phyloP scores from a whole-genome alignment of 1,284 basidiomycete genomes.

The Ganoderma leucocontextum region DNA sequence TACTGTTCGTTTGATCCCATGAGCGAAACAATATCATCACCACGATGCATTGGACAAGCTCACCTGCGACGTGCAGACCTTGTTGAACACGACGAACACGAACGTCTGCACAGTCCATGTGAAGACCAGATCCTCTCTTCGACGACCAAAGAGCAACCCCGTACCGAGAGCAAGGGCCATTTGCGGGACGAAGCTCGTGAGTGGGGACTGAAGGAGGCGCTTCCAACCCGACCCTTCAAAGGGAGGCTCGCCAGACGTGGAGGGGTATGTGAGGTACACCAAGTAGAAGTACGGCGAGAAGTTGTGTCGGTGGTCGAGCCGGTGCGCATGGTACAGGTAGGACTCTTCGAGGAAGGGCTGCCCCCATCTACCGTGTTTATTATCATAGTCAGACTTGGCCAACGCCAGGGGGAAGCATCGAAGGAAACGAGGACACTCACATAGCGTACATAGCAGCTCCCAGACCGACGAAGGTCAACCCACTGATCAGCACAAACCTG shows the following conservation, averaged over 20 bases:
- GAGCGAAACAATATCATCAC: no score
- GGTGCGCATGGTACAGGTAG: constrained; percentile 91
- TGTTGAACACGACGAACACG: constrained; percentile 94
- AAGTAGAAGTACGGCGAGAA: constrained; percentile 98
- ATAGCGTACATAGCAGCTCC: constrained; percentile 77
- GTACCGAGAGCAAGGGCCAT: constrained; percentile 71
- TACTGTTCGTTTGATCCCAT: constrained; percentile 63
- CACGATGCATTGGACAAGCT: constrained; percentile 36
- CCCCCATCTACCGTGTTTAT: constrained; percentile 77
- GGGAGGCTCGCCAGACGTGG: constrained; percentile 36
- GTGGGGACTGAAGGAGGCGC: constrained; percentile 62
- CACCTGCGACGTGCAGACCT: constrained; percentile 97
- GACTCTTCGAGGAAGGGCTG: constrained; percentile 91
- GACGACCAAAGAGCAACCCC: constrained; percentile 70
- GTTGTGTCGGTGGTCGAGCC: constrained; percentile 97
- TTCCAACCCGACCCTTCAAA: constrained; percentile 48
- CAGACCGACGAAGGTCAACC: constrained; percentile 73
- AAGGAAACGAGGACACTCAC: constrained; percentile 56
- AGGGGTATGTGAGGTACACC: constrained; percentile 84
- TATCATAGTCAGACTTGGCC: background rate
- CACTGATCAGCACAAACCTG: constrained; percentile 75
- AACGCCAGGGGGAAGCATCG: constrained; percentile 14
- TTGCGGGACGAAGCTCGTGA: constrained; percentile 80
- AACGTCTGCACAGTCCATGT: constrained; percentile 94
- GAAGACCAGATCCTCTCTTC: constrained; percentile 68